Conservation (phyloP, 2,329 filamentous ascomycete species). For the Pyricularia sp. region DNA sequence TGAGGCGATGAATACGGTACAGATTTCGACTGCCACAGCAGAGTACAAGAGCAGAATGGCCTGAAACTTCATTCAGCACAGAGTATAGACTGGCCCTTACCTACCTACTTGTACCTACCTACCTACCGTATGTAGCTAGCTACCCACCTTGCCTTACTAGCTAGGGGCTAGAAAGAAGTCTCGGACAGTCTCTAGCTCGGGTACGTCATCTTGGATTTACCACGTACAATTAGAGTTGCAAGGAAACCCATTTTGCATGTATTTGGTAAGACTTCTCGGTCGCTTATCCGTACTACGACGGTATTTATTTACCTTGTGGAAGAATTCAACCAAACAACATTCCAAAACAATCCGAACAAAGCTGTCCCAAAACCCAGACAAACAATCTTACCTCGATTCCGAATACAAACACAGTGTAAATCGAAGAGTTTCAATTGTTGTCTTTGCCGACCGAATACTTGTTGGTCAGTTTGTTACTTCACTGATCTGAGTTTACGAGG, state of each 20-base stretch:
- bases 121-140: background rate
- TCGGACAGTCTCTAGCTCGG: background rate
- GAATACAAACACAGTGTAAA: background rate
- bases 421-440: background rate
- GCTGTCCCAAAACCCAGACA: background rate
- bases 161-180: no score
- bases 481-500: background rate
- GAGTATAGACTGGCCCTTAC: background rate
- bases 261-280: background rate
- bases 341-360: background rate
- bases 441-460: background rate
- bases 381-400: background rate
- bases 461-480: background rate
- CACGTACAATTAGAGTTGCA: background rate
- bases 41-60: background rate
- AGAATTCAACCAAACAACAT: background rate
- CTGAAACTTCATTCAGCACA: background rate
- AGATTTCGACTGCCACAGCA: background rate
- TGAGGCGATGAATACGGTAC: background rate
- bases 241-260: background rate
- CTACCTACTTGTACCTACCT: background rate
- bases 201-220: background rate
- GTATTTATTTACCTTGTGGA: background rate
- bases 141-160: no score
- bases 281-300: background rate